Evolutionary conservation across 73 alveolate species (phyloP), one percentile per base, ranked within the genome.

Genomic region (Paramecium caudatum): DNA sequence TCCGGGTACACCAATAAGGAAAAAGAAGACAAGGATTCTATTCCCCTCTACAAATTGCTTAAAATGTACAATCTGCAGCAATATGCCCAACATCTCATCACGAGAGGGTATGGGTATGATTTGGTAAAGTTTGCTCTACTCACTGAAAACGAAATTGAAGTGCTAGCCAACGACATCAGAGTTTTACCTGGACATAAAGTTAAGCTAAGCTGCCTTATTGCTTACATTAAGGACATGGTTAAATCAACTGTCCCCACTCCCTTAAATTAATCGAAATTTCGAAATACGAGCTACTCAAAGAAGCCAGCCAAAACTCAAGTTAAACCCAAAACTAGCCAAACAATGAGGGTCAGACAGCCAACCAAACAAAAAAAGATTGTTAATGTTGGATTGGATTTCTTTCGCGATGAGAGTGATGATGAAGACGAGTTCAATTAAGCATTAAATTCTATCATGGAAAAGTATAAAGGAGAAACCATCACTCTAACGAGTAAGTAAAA

Each of bases 121-220:
- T 50, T 82, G 33, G 43, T 48, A 27, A 68, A 47, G 27, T 81
- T 90, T 32, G 93, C 91, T 16, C 47, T 9, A 13, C 47, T 82
- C n/a, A 8, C 85, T 10, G 48, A 34, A 0, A 39, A 81, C 16
- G 94, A 90, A 6, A 16, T 82, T 15, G 90, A 90, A 5, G 39
- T 23, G n/a, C 45, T 90, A 30, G 16, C 16, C 2, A 30, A 30
- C 7, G 49, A 47, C 16, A 80, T 90, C 50, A 90, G 85, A 68
- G 63, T 90, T 13, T 15, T 90, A 5, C 94, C 94, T 6, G 94
- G 94, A 5, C 94, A 90, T 23, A 47, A 68, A 90, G 68, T 46
- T 12, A 90, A 82, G 34, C 80, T 90, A 7, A 19, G 41, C 1
- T 45, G 39, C 50, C 43, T 88, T 9, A 21, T 88, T 36, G 45